A percentile compares a stretch with the other conserved stretches of the same genome.
Evolutionary conservation across 345 rosid genomes (phyloP).

Genomic region (Salix purpurea): DNA sequence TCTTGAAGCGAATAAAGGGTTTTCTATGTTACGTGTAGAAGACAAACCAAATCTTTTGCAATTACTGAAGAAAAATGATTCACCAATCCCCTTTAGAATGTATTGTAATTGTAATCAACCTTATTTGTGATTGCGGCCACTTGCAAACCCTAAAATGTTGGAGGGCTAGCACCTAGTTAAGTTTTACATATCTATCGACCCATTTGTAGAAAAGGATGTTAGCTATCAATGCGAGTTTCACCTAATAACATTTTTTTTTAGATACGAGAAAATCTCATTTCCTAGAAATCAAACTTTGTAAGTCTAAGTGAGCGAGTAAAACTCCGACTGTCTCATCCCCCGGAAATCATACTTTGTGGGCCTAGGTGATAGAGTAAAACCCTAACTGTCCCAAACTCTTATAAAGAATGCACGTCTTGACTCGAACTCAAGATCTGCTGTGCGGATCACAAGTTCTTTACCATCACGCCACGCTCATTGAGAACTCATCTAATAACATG

Average conservation of each 20-base stretch:
- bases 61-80: neutral
- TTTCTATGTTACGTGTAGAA: neutral
- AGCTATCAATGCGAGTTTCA: neutral
- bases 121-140: neutral
- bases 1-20: neutral
- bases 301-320: too few species aligned
- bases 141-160: neutral
- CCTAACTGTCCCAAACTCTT: too few species aligned
- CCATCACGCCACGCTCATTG: fast-evolving
- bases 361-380: too few species aligned
- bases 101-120: neutral
- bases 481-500: too few species aligned
- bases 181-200: neutral
- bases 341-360: too few species aligned
- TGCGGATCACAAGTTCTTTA: too few species aligned
- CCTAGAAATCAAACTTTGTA: too few species aligned
- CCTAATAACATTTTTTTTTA: too few species aligned
- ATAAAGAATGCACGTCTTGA: fast-evolving
- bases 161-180: neutral
- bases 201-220: neutral
- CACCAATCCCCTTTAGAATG: neutral
- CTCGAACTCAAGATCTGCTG: too few species aligned
- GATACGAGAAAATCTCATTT: too few species aligned
- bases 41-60: neutral
- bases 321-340: too few species aligned